These are phyloP conservation scores for Umbelopsis sp. DNA, from an alignment of 192 early-diverging fungal species.

Conservation along the genomic window DNA sequence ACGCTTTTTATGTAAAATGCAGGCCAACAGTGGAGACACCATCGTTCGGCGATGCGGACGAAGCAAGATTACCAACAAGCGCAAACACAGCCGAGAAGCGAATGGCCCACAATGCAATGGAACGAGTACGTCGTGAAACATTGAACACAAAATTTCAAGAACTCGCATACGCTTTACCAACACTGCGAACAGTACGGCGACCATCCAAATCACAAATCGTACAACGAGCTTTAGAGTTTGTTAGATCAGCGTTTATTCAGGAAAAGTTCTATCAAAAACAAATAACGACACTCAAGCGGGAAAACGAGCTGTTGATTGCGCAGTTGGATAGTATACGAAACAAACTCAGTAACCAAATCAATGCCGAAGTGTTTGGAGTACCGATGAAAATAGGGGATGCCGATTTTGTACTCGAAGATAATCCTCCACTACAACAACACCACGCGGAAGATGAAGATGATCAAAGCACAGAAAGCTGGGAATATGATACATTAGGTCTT, in stretches of 20 bases:
- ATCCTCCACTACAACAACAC: not conserved
- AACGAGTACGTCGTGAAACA: slow-evolving; percentile 74
- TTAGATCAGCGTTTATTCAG: slow-evolving; percentile 16
- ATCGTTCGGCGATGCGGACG: not conserved
- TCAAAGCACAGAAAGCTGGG: slow-evolving; percentile 18
- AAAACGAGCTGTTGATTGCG: slow-evolving; percentile 13
- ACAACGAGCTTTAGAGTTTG: slow-evolving; percentile 71
- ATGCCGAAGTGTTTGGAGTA: slow-evolving; percentile 5
- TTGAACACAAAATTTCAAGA: slow-evolving; percentile 79
- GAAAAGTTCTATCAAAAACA: slow-evolving; percentile 17
- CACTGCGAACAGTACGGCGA: slow-evolving; percentile 65
- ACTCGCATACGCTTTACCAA: slow-evolving; percentile 71
- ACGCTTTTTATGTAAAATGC: not conserved
- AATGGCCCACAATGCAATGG: slow-evolving; percentile 77
- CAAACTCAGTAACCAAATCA: not conserved
- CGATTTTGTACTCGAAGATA: slow-evolving; percentile 2
- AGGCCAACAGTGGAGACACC: not conserved
- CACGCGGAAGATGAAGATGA: slow-evolving; percentile 17
- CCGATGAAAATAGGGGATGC: slow-evolving; percentile 5
- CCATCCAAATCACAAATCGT: slow-evolving; percentile 80
- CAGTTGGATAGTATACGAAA: slow-evolving; percentile 5
- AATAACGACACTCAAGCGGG: slow-evolving; percentile 13
- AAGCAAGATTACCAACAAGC: not conserved
- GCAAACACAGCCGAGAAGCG: slow-evolving; percentile 53
- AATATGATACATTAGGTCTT: not conserved